Percentiles rank a stretch among this genome's conserved stretches.
phyloP scores from a whole-genome alignment of 352 stramenopile species.

The Phytophthora melonis region DNA sequence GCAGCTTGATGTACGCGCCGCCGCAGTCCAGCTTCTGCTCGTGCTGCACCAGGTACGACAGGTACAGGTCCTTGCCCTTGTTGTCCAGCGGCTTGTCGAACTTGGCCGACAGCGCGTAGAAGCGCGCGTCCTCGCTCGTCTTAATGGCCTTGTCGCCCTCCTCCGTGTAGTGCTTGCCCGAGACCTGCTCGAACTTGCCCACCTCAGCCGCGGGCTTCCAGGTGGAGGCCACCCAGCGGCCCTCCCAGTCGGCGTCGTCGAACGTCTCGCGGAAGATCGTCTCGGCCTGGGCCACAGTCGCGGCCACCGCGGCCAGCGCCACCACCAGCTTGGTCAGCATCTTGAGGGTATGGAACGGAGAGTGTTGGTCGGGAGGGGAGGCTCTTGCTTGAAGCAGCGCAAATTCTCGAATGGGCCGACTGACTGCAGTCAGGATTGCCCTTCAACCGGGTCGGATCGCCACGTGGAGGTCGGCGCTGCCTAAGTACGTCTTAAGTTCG shows the following conservation, averaged over 20 bases:
- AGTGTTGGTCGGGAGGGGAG: constrained; percentile 28
- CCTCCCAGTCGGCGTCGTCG: constrained; percentile 85
- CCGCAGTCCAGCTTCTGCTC: constrained; percentile 99
- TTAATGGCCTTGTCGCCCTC: constrained; percentile 95
- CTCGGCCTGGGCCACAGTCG: constrained; percentile 67
- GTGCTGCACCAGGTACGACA: constrained; percentile 99
- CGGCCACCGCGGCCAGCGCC: constrained; percentile 57
- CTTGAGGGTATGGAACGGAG: not conserved
- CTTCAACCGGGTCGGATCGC: constrained; percentile 30
- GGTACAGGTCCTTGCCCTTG: constrained; percentile 90
- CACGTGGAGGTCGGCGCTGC: constrained; percentile 28
- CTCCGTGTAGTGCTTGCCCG: constrained; percentile 93
- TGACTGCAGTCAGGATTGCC: not conserved
- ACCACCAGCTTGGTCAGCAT: constrained; percentile 77
- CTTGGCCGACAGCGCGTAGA: constrained; percentile 97
- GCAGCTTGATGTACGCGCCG: constrained; percentile 99
- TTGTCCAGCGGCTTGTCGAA: constrained; percentile 91
- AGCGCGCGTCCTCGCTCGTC: constrained; percentile 94
- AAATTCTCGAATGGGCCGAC: constrained; percentile 42
- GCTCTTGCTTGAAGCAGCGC: constrained; percentile 27
- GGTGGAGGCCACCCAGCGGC: constrained; percentile 89
- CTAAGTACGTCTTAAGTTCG: not conserved
- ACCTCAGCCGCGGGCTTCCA: constrained; percentile 96
- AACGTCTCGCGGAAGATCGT: constrained; percentile 96
- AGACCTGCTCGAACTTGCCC: constrained; percentile 95